Evolutionary conservation across 2,329 filamentous ascomycete genomes (phyloP).

Genomic region (Aspergillus floridensis): DNA sequence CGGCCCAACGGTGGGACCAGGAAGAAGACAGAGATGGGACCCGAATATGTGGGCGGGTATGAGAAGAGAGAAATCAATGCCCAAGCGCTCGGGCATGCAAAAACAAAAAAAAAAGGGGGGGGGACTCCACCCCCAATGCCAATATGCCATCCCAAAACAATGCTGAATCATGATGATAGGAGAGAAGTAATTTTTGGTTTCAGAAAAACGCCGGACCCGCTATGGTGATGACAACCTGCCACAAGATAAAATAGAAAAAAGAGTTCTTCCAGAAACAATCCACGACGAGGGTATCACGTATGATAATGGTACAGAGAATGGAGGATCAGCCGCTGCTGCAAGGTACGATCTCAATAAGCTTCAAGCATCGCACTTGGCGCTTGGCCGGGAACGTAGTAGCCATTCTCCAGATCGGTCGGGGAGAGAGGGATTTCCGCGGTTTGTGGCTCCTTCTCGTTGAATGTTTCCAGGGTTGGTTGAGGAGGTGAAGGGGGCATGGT

Average conservation of each 20-base stretch:
- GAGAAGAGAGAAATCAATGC: slow-evolving; percentile 15
- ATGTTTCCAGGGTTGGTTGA: slow-evolving; percentile 54
- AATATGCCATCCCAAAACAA: not conserved
- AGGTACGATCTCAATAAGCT: slow-evolving; percentile 43
- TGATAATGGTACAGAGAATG: slow-evolving; percentile 7
- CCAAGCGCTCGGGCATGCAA: slow-evolving; percentile 15
- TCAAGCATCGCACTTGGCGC: slow-evolving; percentile 48
- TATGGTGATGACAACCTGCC: slow-evolving; percentile 8
- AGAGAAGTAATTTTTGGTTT: slow-evolving; percentile 6
- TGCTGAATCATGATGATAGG: slow-evolving; percentile 5
- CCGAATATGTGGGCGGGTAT: slow-evolving; percentile 3
- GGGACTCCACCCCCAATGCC: not conserved
- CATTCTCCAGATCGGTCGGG: slow-evolving; percentile 45
- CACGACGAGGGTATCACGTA: slow-evolving; percentile 20
- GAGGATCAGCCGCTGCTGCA: slow-evolving; percentile 4
- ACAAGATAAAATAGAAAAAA: slow-evolving; percentile 6
- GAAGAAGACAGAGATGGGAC: not conserved
- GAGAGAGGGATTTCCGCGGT: slow-evolving; percentile 41
- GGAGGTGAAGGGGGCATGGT: slow-evolving; percentile 69
- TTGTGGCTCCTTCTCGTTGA: slow-evolving; percentile 57
- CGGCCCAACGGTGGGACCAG: slow-evolving; percentile 13
- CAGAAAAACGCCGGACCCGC: slow-evolving; percentile 14
- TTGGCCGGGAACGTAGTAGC: slow-evolving; percentile 48
- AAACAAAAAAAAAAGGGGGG: not conserved
- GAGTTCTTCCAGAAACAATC: slow-evolving; percentile 1